phyloP scores from a whole-genome alignment of 768 basidiomycete genomes.

The Mycena rebaudengoi region DNA sequence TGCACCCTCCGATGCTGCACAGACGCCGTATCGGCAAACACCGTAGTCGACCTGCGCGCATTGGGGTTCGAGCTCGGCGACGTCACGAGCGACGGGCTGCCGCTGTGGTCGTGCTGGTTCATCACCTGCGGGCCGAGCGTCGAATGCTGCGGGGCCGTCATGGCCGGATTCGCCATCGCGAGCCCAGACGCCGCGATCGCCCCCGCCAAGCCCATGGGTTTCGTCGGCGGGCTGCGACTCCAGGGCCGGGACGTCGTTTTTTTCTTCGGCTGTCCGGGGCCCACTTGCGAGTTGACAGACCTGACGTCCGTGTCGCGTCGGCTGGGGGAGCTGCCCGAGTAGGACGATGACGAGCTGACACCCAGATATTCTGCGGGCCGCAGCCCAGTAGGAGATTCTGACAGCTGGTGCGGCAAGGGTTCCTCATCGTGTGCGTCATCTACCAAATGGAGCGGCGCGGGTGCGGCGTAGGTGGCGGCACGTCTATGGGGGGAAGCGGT shows the following conservation, averaged over 20 bases:
- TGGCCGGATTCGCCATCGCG: conserved; percentile 67
- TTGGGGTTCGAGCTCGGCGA: conserved; percentile 23
- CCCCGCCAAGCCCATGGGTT: conserved; percentile 69
- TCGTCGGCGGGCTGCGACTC: conserved; percentile 48
- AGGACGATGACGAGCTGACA: conserved; percentile 12
- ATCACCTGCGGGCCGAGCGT: conserved; percentile 43
- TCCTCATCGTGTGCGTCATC: conserved; percentile 22
- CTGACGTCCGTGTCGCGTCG: conserved; percentile 23
- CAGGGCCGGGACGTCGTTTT: conserved; percentile 53
- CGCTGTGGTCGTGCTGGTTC: conserved; percentile 24
- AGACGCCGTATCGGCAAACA: conserved; percentile 4
- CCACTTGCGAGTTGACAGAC: conserved; percentile 22
- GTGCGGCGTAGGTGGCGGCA: conserved; percentile 26
- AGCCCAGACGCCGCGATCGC: conserved; percentile 74
- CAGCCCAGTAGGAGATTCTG: conserved; percentile 55
- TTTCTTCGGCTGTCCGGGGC: conserved; percentile 34
- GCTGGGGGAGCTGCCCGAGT: conserved; percentile 3
- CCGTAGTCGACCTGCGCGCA: conserved; percentile 7
- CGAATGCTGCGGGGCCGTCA: conserved; percentile 57
- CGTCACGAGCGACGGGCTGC: conserved; percentile 26
- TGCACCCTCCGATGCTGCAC: conserved; percentile 2
- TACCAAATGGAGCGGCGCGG: not conserved
- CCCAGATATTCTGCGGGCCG: conserved; percentile 39
- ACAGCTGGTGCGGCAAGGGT: conserved; percentile 44
- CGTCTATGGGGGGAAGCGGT: conserved; percentile 19